Percentiles rank a stretch among this genome's conserved stretches.
These are phyloP conservation scores for Globisporangium irregulare DNA, from an alignment of 352 stramenopile genomes.

Conservation along the genomic window DNA sequence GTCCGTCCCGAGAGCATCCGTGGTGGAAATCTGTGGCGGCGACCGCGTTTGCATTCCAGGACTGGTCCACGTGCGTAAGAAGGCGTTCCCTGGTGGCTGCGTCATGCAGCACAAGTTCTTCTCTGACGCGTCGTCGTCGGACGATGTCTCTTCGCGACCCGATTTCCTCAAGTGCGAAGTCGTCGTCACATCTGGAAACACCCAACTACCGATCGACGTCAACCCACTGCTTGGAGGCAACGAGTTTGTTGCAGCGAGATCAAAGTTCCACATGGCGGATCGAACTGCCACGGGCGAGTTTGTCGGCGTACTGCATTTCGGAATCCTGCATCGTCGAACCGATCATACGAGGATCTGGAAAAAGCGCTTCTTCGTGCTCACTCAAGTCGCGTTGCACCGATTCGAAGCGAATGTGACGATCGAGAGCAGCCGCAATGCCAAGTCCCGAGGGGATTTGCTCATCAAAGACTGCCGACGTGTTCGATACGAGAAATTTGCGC, in stretches of 20 bases:
- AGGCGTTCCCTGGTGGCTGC: conserved; percentile 24
- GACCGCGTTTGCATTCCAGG: conserved; percentile 30
- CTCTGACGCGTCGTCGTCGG: conserved; percentile 9
- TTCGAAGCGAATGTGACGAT: conserved; percentile 30
- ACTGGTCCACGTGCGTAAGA: conserved; percentile 23
- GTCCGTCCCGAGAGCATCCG: conserved; percentile 11
- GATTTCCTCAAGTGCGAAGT: conserved; percentile 28
- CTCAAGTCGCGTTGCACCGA: conserved; percentile 37
- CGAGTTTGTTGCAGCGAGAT: conserved; percentile 11
- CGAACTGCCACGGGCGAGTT: conserved; percentile 38
- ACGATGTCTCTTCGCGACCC: not conserved
- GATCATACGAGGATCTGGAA: conserved; percentile 40
- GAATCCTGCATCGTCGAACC: conserved; percentile 26
- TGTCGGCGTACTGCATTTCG: conserved; percentile 33
- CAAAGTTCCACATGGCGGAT: conserved; percentile 22
- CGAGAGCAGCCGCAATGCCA: conserved; percentile 18
- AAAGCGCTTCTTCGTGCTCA: conserved; percentile 45
- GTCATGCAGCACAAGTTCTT: conserved; percentile 34
- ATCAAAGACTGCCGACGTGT: conserved; percentile 31
- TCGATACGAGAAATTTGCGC: conserved; percentile 36
- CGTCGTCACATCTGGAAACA: conserved; percentile 24
- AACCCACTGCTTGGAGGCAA: conserved; percentile 16
- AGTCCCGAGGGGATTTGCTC: conserved; percentile 25
- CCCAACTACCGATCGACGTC: conserved; percentile 11
- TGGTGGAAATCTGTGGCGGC: conserved; percentile 34